phyloP scores from a whole-genome alignment of 352 stramenopile species.

The Phytophthora syringae region DNA sequence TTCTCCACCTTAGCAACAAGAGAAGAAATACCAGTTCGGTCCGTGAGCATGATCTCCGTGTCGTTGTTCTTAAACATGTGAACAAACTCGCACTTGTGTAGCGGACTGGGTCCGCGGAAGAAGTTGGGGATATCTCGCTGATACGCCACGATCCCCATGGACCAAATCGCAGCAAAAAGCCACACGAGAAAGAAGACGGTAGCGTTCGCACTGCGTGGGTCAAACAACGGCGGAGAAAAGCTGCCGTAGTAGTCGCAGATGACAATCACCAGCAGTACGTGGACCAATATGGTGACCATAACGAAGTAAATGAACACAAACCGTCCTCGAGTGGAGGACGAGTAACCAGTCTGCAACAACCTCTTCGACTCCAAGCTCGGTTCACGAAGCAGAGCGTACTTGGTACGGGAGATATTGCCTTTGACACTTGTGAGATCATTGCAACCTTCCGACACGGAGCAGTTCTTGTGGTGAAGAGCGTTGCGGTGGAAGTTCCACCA shows the following conservation, averaged over 20 bases:
- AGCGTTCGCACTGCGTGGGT: no score
- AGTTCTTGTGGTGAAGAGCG: slow-evolving; percentile 25
- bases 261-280: not conserved
- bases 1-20: slow-evolving; percentile 35
- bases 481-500: slow-evolving; percentile 23
- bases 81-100: slow-evolving; percentile 30
- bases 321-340: slow-evolving; percentile 16
- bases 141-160: slow-evolving; percentile 26
- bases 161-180: slow-evolving; percentile 28
- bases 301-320: no score
- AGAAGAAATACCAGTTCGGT: slow-evolving; percentile 17
- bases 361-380: not conserved
- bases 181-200: no score
- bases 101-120: slow-evolving; percentile 26
- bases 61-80: slow-evolving; percentile 38
- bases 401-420: slow-evolving; percentile 7
- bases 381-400: slow-evolving; percentile 23
- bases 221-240: no score
- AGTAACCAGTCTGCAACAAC: slow-evolving; percentile 36
- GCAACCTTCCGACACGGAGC: slow-evolving; percentile 13
- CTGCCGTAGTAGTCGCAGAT: no score
- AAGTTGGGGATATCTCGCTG: slow-evolving; percentile 38
- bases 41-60: slow-evolving; percentile 28
- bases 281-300: no score
- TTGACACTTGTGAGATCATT: slow-evolving; percentile 16